Conservation (phyloP, 202 grass and related monocot genomes). For the Musa balbisiana region DNA sequence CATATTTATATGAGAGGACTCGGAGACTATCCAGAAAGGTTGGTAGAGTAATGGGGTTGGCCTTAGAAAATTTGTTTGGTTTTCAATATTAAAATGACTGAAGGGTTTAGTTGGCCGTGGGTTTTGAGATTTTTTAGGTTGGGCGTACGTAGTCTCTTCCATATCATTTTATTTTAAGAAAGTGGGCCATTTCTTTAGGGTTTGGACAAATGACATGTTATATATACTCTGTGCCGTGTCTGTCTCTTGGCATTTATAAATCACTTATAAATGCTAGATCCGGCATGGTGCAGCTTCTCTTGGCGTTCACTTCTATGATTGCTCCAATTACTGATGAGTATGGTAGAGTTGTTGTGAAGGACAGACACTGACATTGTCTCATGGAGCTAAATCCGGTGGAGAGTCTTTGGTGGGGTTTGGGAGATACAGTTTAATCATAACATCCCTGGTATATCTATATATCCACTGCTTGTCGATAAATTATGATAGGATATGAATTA, state of each 20-base stretch:
- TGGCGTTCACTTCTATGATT: constrained; percentile 27
- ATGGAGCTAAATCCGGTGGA: constrained; percentile 43
- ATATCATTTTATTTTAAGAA: not conserved
- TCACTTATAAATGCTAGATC: not conserved
- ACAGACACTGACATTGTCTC: constrained; percentile 36
- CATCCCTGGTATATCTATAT: constrained; percentile 15
- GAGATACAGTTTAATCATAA: constrained; percentile 19
- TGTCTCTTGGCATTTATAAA: not conserved
- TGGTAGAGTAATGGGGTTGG: not conserved
- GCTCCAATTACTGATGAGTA: not conserved
- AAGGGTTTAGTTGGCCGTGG: not conserved
- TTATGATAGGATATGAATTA: not conserved
- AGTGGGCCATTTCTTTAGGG: not conserved
- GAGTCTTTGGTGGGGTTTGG: constrained; percentile 23
- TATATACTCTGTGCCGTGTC: not conserved
- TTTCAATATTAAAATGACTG: not conserved
- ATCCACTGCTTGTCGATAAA: constrained; percentile 3
- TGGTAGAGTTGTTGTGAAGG: constrained; percentile 14
- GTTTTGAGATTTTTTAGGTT: not conserved
- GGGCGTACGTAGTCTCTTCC: not conserved
- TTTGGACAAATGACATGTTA: not conserved
- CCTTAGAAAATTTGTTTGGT: not conserved
- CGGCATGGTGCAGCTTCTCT: not conserved
- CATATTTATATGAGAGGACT: not conserved
- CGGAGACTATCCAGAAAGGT: not conserved